Percentiles rank a stretch among this genome's conserved stretches.
These are phyloP conservation scores for Penicillium frequentans DNA, from an alignment of 2,329 filamentous ascomycete species.

Conservation along the genomic window DNA sequence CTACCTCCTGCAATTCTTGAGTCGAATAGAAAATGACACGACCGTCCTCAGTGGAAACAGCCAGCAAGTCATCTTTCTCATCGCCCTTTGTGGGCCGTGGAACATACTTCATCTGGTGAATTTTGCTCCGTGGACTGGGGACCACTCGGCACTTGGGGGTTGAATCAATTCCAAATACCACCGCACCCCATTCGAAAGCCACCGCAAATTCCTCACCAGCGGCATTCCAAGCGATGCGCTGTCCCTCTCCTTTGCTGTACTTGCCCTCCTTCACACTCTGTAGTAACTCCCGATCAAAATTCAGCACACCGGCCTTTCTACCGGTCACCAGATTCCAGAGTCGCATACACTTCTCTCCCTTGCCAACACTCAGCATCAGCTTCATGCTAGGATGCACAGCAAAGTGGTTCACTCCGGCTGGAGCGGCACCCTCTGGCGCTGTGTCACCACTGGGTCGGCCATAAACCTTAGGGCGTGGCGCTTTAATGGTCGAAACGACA, in stretches of 20 bases:
- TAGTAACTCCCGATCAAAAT: constrained; percentile 74
- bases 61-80: constrained; percentile 57
- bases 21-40: constrained; percentile 81
- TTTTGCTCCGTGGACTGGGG: constrained; percentile 68
- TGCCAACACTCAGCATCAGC: constrained; percentile 89
- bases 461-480: constrained; percentile 75
- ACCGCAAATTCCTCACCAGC: constrained; percentile 82
- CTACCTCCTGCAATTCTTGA: constrained; percentile 40
- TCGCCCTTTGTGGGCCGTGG: constrained; percentile 46
- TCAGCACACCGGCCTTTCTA: constrained; percentile 90
- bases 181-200: constrained; percentile 79
- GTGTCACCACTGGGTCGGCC: constrained; percentile 89
- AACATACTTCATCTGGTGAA: constrained; percentile 80
- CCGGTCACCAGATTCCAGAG: constrained; percentile 97
- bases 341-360: constrained; percentile 86
- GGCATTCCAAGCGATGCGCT: constrained; percentile 76
- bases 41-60: constrained; percentile 87
- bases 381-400: constrained; percentile 96
- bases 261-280: constrained; percentile 73
- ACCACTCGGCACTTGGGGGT: constrained; percentile 73
- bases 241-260: constrained; percentile 77
- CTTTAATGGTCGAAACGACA: constrained; percentile 82
- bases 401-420: constrained; percentile 90
- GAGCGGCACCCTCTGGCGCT: constrained; percentile 74
- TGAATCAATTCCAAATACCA: constrained; percentile 85